Evolutionary conservation across 108 stramenopile species (phyloP), one percentile per base, ranked within the genome.

Genomic region (Parietichytrium sp.): DNA sequence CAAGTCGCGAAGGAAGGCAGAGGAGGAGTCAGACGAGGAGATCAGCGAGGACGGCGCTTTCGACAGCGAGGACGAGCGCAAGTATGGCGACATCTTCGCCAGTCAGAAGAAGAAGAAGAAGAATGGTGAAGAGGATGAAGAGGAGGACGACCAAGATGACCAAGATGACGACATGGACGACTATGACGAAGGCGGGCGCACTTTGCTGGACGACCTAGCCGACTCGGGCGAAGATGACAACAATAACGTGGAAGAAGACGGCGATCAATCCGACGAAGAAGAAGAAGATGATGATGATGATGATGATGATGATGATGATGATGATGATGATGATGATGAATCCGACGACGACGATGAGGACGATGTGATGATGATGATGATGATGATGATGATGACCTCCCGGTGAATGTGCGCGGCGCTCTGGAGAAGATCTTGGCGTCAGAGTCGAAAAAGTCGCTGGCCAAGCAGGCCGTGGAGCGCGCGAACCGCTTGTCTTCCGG

Each of bases 41-140:
- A 93, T 95, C 78, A 83, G 88, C 36, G 89, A 90, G 80, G 95
- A 94, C 54, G 93, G 88, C 29, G 93, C 93, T 20, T 94, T 95
- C 88, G 90, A 93, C 72, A 91, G 92, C 10, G 95, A 95, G 3
- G 93, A 95, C 85, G 95, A 94, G 77, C 82, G 87, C 31, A 80
- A 85, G 25, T 94, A 89, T 84, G 93, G 95, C 8, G 82, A 86
- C 45, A 90, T 93, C 55, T 93, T 95, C 77, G 53, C 83, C 48
- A n/a, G n/a, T n/a, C n/a, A n/a, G n/a, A n/a, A n/a, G n/a, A n/a
- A n/a, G n/a, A n/a, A n/a, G n/a, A 53, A 77, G 30, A 72, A 51
- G 79, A 83, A 84, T 77, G 52, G 47, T 31, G 48, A 52, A 23
- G 79, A 50, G 7, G 84, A 85, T 23, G 84, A 85, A 31, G 88